These are phyloP conservation scores for Raphanus raphanistrum DNA, from an alignment of 345 rosid species.

Conservation along the genomic window DNA sequence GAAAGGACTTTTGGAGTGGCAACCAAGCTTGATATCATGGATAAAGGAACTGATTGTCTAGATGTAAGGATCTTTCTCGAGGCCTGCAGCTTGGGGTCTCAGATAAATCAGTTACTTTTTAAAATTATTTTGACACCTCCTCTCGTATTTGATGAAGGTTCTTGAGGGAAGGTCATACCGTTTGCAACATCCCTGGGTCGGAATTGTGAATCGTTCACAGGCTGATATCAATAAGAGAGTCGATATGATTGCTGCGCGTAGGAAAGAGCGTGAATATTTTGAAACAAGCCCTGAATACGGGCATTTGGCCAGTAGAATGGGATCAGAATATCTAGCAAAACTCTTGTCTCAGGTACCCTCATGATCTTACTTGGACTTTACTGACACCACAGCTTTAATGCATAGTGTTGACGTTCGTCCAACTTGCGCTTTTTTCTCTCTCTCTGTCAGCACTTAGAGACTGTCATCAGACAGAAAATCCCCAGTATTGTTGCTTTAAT, in stretches of 20 bases:
- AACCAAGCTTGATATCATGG: conserved; percentile 99
- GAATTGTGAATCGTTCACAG: conserved; percentile 98
- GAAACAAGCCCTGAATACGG: conserved; percentile 98
- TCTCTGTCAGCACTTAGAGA: conserved; percentile 76
- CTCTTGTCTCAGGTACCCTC: conserved; percentile 79
- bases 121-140: conserved; percentile 32
- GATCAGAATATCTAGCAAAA: conserved; percentile 95
- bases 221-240: conserved; percentile 97
- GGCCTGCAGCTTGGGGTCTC: neutral
- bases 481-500: conserved; percentile 96
- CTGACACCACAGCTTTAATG: neutral
- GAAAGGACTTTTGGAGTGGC: conserved; percentile 97
- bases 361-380: neutral
- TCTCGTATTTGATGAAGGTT: conserved; percentile 53
- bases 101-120: conserved; percentile 11
- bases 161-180: conserved; percentile 94
- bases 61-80: conserved; percentile 54
- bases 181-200: conserved; percentile 99
- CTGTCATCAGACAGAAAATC: conserved; percentile 90
- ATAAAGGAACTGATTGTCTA: conserved; percentile 93
- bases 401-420: conserved; percentile 20
- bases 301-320: conserved; percentile 92
- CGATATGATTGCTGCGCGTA: conserved; percentile 89
- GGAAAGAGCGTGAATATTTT: conserved; percentile 92
- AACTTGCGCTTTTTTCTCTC: neutral